Percentiles rank a stretch among this genome's conserved stretches.
These are phyloP conservation scores for Zalaria sp. DNA, from an alignment of 2,329 filamentous ascomycete species.

Conservation along the genomic window DNA sequence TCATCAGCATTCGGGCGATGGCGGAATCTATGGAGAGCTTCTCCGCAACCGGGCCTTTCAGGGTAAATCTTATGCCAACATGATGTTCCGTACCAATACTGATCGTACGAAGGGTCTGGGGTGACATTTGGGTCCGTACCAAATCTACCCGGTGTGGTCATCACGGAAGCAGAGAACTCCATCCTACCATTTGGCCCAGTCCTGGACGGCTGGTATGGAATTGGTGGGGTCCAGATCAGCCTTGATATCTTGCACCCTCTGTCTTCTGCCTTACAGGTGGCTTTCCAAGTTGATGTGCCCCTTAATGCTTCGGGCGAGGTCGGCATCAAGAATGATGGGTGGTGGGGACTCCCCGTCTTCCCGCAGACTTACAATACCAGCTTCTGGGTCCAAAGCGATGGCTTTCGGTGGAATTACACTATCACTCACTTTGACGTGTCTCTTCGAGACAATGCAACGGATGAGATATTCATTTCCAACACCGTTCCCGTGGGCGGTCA, in stretches of 20 bases:
- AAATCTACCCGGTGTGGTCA: slow-evolving; percentile 8
- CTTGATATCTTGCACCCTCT: slow-evolving; percentile 26
- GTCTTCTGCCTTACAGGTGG: slow-evolving; percentile 28
- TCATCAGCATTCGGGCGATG: slow-evolving; percentile 44
- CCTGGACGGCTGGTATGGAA: slow-evolving; percentile 11
- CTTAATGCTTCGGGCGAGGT: slow-evolving; percentile 20
- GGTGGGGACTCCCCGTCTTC: slow-evolving; percentile 33
- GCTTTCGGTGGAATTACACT: neutral
- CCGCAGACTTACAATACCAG: slow-evolving; percentile 28
- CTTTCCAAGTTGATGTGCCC: slow-evolving; percentile 23
- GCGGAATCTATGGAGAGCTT: slow-evolving; percentile 53
- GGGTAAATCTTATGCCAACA: slow-evolving; percentile 10
- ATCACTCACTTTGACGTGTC: too few relatives aligned
- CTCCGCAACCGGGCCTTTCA: slow-evolving; percentile 56
- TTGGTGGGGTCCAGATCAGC: slow-evolving; percentile 16
- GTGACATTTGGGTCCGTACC: slow-evolving; percentile 5
- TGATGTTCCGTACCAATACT: slow-evolving; percentile 2
- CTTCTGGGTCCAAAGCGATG: neutral
- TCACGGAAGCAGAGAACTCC: slow-evolving; percentile 10
- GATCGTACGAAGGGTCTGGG: slow-evolving; percentile 1
- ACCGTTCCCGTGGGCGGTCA: too few relatives aligned
- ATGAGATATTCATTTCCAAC: too few relatives aligned
- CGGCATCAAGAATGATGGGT: slow-evolving; percentile 27
- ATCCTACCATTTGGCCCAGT: slow-evolving; percentile 13
- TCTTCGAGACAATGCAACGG: too few relatives aligned